Evolutionary conservation across 768 basidiomycete species (phyloP).

Genomic region (Phanerodontia chrysosporium): DNA sequence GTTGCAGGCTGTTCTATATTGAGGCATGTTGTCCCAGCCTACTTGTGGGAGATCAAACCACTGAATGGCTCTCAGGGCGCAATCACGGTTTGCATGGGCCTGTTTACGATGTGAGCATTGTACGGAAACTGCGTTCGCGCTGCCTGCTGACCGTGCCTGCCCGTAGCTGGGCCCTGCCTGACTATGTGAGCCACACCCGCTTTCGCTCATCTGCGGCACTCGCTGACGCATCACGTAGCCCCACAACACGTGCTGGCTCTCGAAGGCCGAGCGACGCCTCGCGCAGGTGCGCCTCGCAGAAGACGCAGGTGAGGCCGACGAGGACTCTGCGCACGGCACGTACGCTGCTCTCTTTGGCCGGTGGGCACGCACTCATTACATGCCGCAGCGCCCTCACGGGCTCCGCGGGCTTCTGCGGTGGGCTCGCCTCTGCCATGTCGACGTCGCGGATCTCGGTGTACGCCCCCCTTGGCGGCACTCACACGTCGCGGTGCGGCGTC

Average conservation of each 20-base stretch:
- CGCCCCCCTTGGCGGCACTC: slow-evolving; percentile 65
- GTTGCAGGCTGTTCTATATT: slow-evolving; percentile 61
- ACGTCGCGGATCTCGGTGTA: slow-evolving; percentile 56
- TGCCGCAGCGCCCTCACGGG: slow-evolving; percentile 43
- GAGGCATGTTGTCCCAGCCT: slow-evolving; percentile 40
- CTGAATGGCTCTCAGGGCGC: slow-evolving; percentile 42
- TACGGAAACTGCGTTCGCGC: too few relatives aligned
- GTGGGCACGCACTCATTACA: background rate
- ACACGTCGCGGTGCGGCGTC: slow-evolving; percentile 44
- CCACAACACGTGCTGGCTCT: slow-evolving; percentile 59
- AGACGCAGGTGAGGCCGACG: slow-evolving; percentile 64
- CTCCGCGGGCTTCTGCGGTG: slow-evolving; percentile 34
- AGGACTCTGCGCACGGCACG: slow-evolving; percentile 56
- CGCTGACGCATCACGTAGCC: slow-evolving; percentile 34
- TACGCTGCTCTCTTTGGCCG: slow-evolving; percentile 29
- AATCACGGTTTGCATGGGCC: slow-evolving; percentile 56
- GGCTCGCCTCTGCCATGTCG: slow-evolving; percentile 73
- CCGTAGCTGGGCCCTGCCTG: slow-evolving; percentile 53
- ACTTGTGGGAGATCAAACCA: background rate
- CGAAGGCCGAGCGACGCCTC: slow-evolving; percentile 44
- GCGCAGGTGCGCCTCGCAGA: slow-evolving; percentile 65
- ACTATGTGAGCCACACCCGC: slow-evolving; percentile 40
- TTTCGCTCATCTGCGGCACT: background rate
- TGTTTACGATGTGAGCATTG: slow-evolving; percentile 47
- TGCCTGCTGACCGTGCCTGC: background rate